Evolutionary conservation across 257 asterid species (phyloP), one percentile per base, ranked within the genome.

Genomic region (Solanum sitiens): DNA sequence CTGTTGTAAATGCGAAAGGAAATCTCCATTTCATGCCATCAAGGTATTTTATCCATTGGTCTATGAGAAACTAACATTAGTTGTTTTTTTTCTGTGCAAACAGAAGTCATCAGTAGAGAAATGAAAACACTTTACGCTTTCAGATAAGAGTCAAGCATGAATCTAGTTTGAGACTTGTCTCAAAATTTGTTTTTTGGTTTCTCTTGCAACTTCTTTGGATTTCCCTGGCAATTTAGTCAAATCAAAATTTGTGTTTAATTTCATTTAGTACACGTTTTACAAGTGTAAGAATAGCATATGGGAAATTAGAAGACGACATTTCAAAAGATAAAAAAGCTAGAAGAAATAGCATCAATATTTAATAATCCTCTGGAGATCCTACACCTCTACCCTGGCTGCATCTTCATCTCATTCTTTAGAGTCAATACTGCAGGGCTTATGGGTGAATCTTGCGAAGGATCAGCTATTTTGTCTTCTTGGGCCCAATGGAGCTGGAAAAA

Each of bases 401-500:
- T 82, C 86, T 82, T 65, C 86, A 50, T 50, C 86, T 82, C 86
- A 82, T 50, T 82, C 44, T 50, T 50, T 50, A 30, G 86, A 82
- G 86, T 82, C 21, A 50, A 30, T 82, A 82, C 45, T 89, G 87
- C 98, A 97, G 99, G 98, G 98, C 50, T 86, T 97, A 90, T 97
- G 99, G 99, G 86, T 97, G 88, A 95, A 94, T 90, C 91, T 97
- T 86, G 93, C 98, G 63, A 97, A 93, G 91, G 98, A 95, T 92
- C 99, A 97, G 94, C 90, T 97, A 50, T 94, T 97, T 90, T 97
- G 99, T 92, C 97, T 97, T 88, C 98, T 97, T 87, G 99, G 99
- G 88, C 98, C 98, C 47, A 97, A 97, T 90, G 99, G 98, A 87
- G 98, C 99, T 86, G 99, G 99, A 65, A 97, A 97, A 92, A 97